Percentiles rank a stretch among this genome's conserved stretches.
phyloP scores from a whole-genome alignment of 495 filamentous ascomycete genomes.

The Patellaria atrata region DNA sequence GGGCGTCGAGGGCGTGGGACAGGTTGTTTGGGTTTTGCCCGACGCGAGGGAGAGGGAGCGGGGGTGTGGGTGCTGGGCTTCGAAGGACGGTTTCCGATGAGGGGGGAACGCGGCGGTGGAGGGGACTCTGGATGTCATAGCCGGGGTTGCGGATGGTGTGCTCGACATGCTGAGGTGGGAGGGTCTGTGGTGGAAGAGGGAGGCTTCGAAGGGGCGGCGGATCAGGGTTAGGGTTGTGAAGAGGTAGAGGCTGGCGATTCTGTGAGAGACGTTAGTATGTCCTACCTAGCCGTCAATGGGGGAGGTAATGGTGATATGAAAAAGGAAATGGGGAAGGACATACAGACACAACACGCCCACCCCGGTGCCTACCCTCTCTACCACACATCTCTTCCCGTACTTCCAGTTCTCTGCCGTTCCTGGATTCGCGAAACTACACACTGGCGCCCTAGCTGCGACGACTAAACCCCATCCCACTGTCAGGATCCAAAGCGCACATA shows the following conservation, averaged over 20 bases:
- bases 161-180: too few species aligned
- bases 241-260: conserved; percentile 14
- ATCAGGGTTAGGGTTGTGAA: conserved; percentile 17
- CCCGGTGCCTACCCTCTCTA: conserved; percentile 6
- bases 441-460: conserved; percentile 13
- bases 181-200: conserved; percentile 12
- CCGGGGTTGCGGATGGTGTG: background rate
- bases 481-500: conserved; percentile 19
- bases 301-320: background rate
- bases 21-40: conserved; percentile 11
- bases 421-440: conserved; percentile 9
- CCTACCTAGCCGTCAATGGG: too few species aligned
- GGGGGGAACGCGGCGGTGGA: conserved; percentile 10
- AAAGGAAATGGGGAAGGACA: background rate
- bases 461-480: conserved; percentile 20
- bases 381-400: conserved; percentile 11
- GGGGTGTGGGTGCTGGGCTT: too few species aligned
- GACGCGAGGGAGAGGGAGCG: conserved; percentile 8
- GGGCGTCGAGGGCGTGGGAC: conserved; percentile 2
- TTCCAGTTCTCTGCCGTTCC: conserved; percentile 10
- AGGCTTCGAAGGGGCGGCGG: conserved; percentile 19
- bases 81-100: conserved; percentile 11
- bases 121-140: conserved; percentile 7
- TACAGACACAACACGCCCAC: conserved; percentile 18
- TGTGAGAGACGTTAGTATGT: conserved; percentile 5